Conservation (phyloP, 352 stramenopile genomes). For the Pythium periplocum region DNA sequence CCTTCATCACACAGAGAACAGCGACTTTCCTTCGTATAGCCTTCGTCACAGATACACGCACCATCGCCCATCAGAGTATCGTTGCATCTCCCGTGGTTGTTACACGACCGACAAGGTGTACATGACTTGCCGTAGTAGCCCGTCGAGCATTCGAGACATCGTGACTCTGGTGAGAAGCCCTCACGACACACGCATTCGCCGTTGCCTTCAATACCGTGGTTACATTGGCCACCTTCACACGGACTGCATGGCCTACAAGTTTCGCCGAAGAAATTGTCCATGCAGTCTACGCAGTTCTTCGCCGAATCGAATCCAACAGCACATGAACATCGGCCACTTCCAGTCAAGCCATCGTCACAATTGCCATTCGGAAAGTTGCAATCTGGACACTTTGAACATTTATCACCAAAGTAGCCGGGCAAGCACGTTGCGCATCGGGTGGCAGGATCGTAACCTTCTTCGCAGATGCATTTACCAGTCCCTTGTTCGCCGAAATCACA, state of each 20-base stretch:
- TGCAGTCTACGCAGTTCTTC: conserved; percentile 80
- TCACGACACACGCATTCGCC: conserved; percentile 77
- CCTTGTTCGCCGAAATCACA: conserved; percentile 62
- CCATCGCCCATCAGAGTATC: conserved; percentile 63
- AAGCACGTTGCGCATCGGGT: conserved; percentile 77
- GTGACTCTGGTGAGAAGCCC: conserved; percentile 65
- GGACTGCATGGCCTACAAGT: conserved; percentile 69
- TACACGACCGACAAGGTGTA: conserved; percentile 74
- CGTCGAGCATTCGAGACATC: conserved; percentile 67
- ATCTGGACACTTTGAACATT: conserved; percentile 64
- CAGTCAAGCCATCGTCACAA: conserved; percentile 76
- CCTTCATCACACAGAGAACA: conserved; percentile 79
- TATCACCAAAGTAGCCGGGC: conserved; percentile 61
- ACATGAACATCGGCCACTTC: conserved; percentile 80
- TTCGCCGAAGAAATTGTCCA: conserved; percentile 72
- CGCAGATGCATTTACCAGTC: conserved; percentile 63
- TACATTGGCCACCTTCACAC: conserved; percentile 77
- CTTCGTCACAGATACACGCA: conserved; percentile 78
- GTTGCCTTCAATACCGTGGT: conserved; percentile 71
- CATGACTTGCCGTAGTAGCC: conserved; percentile 77
- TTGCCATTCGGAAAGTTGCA: conserved; percentile 85
- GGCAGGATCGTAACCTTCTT: conserved; percentile 66
- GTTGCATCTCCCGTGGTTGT: conserved; percentile 79
- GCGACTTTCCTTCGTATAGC: conserved; percentile 65
- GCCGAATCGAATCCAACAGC: conserved; percentile 71